These are phyloP conservation scores for Lentinus tigrinus DNA, from an alignment of 768 basidiomycete species.

Conservation along the genomic window DNA sequence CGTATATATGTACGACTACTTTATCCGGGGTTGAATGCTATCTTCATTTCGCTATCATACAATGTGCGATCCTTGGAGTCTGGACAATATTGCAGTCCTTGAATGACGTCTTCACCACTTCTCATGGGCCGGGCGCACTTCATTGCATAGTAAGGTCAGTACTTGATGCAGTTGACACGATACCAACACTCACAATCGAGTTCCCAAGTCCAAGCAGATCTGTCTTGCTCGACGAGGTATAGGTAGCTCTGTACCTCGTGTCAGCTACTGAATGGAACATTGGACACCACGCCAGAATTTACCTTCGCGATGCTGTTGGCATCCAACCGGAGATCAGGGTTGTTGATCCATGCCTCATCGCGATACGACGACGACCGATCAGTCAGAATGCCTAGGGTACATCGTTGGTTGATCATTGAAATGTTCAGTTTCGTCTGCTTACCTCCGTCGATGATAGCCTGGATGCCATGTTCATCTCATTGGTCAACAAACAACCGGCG, in stretches of 20 bases:
- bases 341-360: constrained; percentile 38
- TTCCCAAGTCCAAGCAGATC: constrained; percentile 76
- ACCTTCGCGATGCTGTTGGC: constrained; percentile 76
- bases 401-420: neutral
- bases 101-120: constrained; percentile 38
- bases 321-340: constrained; percentile 46
- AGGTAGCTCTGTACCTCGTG: constrained; percentile 50
- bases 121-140: constrained; percentile 52
- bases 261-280: neutral
- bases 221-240: constrained; percentile 63
- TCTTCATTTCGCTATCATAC: neutral
- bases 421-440: constrained; percentile 4
- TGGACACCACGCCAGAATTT: neutral
- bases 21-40: no score
- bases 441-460: constrained; percentile 73
- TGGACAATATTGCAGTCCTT: neutral
- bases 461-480: neutral
- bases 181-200: constrained; percentile 57
- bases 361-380: constrained; percentile 30
- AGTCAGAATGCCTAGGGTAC: constrained; percentile 35
- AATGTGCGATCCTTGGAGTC: neutral
- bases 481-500: no score
- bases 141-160: neutral
- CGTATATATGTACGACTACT: no score
- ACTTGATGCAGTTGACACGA: neutral